These are phyloP conservation scores for Colletotrichum caudatum DNA, from an alignment of 2,329 filamentous ascomycete genomes.

Conservation along the genomic window DNA sequence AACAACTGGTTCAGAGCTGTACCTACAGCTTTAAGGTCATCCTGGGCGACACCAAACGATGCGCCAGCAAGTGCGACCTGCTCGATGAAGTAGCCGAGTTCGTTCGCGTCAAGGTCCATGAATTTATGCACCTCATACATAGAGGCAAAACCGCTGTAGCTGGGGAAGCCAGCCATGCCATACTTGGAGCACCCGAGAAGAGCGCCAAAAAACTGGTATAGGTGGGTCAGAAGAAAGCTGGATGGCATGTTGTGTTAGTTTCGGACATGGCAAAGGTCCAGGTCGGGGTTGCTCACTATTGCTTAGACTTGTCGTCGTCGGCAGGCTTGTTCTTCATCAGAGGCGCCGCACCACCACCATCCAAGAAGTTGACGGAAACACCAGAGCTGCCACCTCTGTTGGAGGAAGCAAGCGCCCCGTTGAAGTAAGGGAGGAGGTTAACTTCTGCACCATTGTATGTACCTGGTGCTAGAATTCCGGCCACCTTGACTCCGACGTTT, in stretches of 20 bases:
- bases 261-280: not conserved
- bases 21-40: conserved; percentile 63
- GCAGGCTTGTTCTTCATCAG: conserved; percentile 67
- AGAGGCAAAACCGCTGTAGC: conserved; percentile 59
- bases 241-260: not conserved
- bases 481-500: conserved; percentile 64
- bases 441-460: conserved; percentile 63
- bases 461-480: conserved; percentile 68
- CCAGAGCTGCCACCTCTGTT: conserved; percentile 62
- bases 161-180: conserved; percentile 61
- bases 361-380: conserved; percentile 69
- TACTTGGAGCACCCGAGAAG: conserved; percentile 67
- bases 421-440: conserved; percentile 71
- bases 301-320: conserved; percentile 61
- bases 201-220: conserved; percentile 71
- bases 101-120: conserved; percentile 65
- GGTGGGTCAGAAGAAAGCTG: conserved; percentile 69
- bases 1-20: conserved; percentile 63
- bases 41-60: conserved; percentile 69
- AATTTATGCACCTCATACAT: conserved; percentile 69
- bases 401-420: conserved; percentile 63
- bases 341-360: conserved; percentile 68
- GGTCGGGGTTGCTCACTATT: conserved; percentile 61
- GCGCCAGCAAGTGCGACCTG: conserved; percentile 68
- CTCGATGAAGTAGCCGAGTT: conserved; percentile 70